Evolutionary conservation across 805 yeast species (phyloP).

Genomic region (Candida krabiensis): DNA sequence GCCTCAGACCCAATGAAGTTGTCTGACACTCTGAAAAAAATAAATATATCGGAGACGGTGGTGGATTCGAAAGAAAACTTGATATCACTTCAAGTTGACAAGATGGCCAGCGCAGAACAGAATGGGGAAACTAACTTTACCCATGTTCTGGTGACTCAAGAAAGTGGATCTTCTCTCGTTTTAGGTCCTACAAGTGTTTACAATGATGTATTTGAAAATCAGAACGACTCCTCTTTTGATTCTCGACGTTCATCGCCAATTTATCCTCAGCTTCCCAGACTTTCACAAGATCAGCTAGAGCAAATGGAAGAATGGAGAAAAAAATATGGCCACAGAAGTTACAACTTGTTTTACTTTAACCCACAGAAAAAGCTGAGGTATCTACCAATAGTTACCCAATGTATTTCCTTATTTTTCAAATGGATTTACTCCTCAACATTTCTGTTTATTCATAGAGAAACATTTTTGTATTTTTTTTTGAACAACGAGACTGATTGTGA

Average conservation of each 20-base stretch:
- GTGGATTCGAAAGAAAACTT: too few species aligned
- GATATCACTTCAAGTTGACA: background rate
- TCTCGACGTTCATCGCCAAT: too few species aligned
- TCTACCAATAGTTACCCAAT: constrained; percentile 6
- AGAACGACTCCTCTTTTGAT: background rate
- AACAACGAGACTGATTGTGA: constrained; percentile 49
- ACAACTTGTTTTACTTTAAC: constrained; percentile 9
- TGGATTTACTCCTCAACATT: constrained; percentile 64
- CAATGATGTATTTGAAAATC: constrained; percentile 6
- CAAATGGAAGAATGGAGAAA: constrained; percentile 8
- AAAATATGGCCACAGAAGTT: constrained; percentile 8
- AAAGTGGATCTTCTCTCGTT: constrained; percentile 10
- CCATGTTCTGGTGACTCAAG: constrained; percentile 10
- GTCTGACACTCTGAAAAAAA: background rate
- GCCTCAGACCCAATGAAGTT: background rate
- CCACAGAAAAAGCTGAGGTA: constrained; percentile 4
- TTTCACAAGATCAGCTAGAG: constrained; percentile 5
- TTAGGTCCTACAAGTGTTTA: constrained; percentile 15
- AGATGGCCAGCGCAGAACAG: background rate
- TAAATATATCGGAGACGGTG: background rate
- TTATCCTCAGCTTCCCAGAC: background rate
- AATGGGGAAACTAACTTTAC: constrained; percentile 2
- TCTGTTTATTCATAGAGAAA: constrained; percentile 60
- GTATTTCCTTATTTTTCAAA: constrained; percentile 38
- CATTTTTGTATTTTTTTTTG: constrained; percentile 57